phyloP scores from a whole-genome alignment of 1,139 yeast species.

The Hemisphaericaspora subhashii region DNA sequence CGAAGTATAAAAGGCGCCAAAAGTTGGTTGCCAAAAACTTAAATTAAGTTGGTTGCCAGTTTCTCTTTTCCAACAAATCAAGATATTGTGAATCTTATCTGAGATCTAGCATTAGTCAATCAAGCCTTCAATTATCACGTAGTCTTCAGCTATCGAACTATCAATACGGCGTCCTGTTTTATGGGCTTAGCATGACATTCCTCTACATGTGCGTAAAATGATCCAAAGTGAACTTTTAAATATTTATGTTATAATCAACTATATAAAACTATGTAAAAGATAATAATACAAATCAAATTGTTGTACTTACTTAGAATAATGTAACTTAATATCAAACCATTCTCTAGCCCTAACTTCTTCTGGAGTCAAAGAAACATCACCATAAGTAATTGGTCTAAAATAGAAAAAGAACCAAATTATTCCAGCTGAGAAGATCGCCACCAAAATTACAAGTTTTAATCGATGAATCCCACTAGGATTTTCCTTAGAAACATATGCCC shows the following conservation, averaged over 20 bases:
- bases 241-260: neutral
- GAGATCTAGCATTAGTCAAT: too few relatives aligned
- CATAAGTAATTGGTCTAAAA: slow-evolving; percentile 86
- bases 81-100: too few relatives aligned
- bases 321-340: slow-evolving; percentile 80
- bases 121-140: too few relatives aligned
- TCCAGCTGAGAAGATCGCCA: slow-evolving; percentile 43
- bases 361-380: slow-evolving; percentile 62
- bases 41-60: too few relatives aligned
- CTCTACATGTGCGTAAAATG: too few relatives aligned
- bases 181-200: too few relatives aligned
- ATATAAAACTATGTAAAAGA: neutral
- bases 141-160: too few relatives aligned
- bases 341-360: slow-evolving; percentile 72
- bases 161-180: too few relatives aligned
- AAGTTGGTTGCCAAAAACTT: too few relatives aligned
- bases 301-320: slow-evolving; percentile 62
- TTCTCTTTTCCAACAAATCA: too few relatives aligned
- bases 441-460: slow-evolving; percentile 32
- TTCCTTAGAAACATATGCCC: slow-evolving; percentile 15
- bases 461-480: slow-evolving; percentile 26
- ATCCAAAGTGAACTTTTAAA: neutral
- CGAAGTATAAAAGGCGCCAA: too few relatives aligned
- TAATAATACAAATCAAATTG: neutral
- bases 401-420: slow-evolving; percentile 65